phyloP scores from a whole-genome alignment of 208 protist species.

The Leishmania mexicana region DNA sequence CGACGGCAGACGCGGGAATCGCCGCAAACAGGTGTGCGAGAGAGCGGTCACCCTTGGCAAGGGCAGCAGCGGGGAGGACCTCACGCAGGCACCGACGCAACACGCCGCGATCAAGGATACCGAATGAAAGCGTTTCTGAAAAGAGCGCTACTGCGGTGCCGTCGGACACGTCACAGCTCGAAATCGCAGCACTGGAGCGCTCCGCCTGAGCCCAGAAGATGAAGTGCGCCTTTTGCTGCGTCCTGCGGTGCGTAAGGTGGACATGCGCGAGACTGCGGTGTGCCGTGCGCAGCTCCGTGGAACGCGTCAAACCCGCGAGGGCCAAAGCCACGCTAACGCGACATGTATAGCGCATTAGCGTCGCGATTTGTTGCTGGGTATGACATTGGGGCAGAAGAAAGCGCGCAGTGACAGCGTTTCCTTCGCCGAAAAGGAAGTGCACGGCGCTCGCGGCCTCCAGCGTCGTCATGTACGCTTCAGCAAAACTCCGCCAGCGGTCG shows the following conservation, averaged over 20 bases:
- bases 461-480: conserved; percentile 16
- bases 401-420: conserved; percentile 38
- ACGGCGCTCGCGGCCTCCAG: conserved; percentile 40
- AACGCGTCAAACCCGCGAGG: conserved; percentile 24
- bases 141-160: not conserved
- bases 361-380: conserved; percentile 35
- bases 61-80: conserved; percentile 12
- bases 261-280: conserved; percentile 31
- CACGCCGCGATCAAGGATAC: conserved; percentile 6
- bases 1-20: conserved; percentile 17
- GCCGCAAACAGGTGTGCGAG: conserved; percentile 21
- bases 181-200: not conserved
- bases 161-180: not conserved
- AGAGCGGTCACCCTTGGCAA: conserved; percentile 19
- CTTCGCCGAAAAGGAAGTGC: conserved; percentile 40
- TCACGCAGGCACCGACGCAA: conserved; percentile 20
- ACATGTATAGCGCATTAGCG: conserved; percentile 51
- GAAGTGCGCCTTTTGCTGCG: not conserved
- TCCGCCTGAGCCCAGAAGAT: conserved; percentile 8
- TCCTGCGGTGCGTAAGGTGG: conserved; percentile 4
- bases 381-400: conserved; percentile 45
- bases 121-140: conserved; percentile 6
- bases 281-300: conserved; percentile 8
- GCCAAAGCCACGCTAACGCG: conserved; percentile 17
- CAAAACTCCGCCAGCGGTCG: conserved; percentile 12